phyloP scores from a whole-genome alignment of 768 basidiomycete genomes.

The Panaeolus cyanescens region DNA sequence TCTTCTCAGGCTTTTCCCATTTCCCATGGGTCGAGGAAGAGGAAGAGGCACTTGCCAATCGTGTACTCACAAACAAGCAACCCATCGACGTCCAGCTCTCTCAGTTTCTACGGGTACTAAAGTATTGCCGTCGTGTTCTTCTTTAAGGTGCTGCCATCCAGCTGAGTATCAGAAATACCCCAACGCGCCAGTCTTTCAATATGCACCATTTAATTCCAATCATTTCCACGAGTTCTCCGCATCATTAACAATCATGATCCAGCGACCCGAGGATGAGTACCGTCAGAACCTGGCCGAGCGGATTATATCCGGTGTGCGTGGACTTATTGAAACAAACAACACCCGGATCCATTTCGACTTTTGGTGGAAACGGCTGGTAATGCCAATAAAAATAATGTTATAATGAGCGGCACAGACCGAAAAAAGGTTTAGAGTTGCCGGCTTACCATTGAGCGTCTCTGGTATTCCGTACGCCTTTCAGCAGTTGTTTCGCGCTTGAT shows the following conservation, averaged over 20 bases:
- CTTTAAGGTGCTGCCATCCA: constrained; percentile 36
- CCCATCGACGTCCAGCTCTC: constrained; percentile 26
- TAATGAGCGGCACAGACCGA: no score
- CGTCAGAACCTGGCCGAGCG: background rate
- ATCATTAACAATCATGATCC: background rate
- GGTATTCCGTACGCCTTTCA: no score
- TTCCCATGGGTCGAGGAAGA: constrained; percentile 30
- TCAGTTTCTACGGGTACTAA: constrained; percentile 28
- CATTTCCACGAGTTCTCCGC: constrained; percentile 22
- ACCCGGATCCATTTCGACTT: no score
- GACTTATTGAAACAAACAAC: no score
- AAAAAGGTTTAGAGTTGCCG: no score
- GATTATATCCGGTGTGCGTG: background rate
- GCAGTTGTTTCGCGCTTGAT: no score
- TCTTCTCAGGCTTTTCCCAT: constrained; percentile 7
- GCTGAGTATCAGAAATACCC: constrained; percentile 17
- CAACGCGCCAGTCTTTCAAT: constrained; percentile 21
- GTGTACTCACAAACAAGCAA: background rate
- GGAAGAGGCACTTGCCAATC: constrained; percentile 6
- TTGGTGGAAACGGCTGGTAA: no score
- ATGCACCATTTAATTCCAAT: constrained; percentile 25
- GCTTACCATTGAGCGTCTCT: no score
- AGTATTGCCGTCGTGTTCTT: constrained; percentile 18
- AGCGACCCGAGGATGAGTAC: background rate
- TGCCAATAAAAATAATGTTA: no score